phyloP scores from a whole-genome alignment of 2,329 filamentous ascomycete species.

The Hypoxylon sp. region DNA sequence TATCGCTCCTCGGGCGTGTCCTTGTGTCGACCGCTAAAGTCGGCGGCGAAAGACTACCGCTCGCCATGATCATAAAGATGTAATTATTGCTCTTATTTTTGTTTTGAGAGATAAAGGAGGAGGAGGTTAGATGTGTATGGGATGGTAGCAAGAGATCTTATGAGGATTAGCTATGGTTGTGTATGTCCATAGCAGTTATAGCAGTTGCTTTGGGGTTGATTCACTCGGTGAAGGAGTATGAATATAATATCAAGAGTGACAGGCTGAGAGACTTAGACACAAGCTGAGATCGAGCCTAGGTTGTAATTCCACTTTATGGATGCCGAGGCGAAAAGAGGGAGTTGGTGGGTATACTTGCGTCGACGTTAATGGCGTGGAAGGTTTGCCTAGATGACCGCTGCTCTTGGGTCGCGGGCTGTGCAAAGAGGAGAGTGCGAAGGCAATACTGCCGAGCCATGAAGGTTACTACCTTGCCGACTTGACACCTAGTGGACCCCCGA shows the following conservation, averaged over 20 bases:
- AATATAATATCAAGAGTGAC: constrained; percentile 19
- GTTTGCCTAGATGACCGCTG: constrained; percentile 18
- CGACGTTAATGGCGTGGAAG: not conserved
- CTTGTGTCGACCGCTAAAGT: constrained; percentile 47
- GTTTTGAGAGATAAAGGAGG: not conserved
- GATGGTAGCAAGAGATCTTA: constrained; percentile 5
- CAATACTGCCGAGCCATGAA: constrained; percentile 8
- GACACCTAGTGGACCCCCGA: constrained; percentile 13
- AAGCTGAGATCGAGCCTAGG: constrained; percentile 29
- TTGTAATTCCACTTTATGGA: constrained; percentile 30
- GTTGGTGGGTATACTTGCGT: constrained; percentile 2
- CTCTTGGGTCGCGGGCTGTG: constrained; percentile 30
- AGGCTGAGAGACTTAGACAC: constrained; percentile 15
- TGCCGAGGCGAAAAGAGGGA: constrained; percentile 11
- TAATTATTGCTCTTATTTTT: not conserved
- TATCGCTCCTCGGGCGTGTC: constrained; percentile 47
- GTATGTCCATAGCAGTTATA: constrained; percentile 4
- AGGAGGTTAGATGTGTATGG: not conserved
- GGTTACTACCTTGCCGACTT: constrained; percentile 9
- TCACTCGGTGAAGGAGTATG: constrained; percentile 26
- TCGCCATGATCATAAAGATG: constrained; percentile 41
- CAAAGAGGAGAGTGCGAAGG: constrained; percentile 18
- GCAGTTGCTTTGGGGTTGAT: not conserved
- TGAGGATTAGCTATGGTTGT: constrained; percentile 4
- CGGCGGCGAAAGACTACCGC: constrained; percentile 48